Evolutionary conservation across 495 filamentous ascomycete species (phyloP).

Genomic region (Xylaria castorea): DNA sequence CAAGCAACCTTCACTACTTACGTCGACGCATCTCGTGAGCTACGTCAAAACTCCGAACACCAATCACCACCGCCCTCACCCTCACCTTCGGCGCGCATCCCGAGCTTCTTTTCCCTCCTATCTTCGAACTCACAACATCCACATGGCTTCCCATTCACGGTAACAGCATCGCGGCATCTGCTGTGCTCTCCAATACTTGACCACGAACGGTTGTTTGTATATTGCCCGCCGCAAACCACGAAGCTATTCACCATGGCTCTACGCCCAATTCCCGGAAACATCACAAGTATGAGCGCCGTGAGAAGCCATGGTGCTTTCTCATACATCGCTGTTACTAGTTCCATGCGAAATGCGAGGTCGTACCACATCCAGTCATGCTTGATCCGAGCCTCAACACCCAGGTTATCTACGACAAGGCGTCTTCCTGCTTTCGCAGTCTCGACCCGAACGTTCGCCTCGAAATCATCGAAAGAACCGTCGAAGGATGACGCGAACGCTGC

Average conservation of each 20-base stretch:
- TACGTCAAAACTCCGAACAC: constrained; percentile 20
- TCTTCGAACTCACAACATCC: neutral
- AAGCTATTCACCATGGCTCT: constrained; percentile 32
- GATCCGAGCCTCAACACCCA: constrained; percentile 11
- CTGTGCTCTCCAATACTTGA: constrained; percentile 31
- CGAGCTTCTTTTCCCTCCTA: neutral
- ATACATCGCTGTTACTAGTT: neutral
- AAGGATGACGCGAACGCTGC: constrained; percentile 31
- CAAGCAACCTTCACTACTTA: neutral
- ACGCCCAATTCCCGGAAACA: constrained; percentile 27
- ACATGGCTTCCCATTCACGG: constrained; percentile 34
- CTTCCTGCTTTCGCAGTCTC: constrained; percentile 11
- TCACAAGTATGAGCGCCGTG: constrained; percentile 9
- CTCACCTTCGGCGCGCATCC: neutral
- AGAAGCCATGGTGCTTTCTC: constrained; percentile 4
- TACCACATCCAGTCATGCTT: constrained; percentile 14
- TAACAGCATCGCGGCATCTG: constrained; percentile 41
- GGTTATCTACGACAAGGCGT: constrained; percentile 4
- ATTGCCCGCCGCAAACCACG: constrained; percentile 24
- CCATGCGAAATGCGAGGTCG: constrained; percentile 1
- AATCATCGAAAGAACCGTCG: constrained; percentile 24
- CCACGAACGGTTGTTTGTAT: neutral
- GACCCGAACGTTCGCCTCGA: constrained; percentile 35
- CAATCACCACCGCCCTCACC: neutral
- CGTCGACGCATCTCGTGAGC: neutral